These are phyloP conservation scores for Naganishia onofrii DNA, from an alignment of 768 basidiomycete genomes.

Conservation along the genomic window DNA sequence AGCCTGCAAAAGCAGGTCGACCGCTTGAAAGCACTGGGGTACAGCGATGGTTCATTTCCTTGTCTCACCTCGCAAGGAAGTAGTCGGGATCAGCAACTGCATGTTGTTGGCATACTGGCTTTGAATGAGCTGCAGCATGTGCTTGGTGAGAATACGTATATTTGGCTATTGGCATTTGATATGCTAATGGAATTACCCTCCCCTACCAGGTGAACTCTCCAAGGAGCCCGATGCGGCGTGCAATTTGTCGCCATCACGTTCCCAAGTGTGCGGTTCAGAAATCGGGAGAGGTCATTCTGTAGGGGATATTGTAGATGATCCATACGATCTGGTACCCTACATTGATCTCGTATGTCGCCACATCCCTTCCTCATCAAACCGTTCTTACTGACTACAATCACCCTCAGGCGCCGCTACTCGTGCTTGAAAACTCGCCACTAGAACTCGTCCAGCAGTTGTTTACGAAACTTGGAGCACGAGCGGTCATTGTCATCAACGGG, in stretches of 20 bases:
- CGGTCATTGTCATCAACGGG: slow-evolving; percentile 76
- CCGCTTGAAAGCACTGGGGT: slow-evolving; percentile 60
- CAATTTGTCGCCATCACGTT: slow-evolving; percentile 57
- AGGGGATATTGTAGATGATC: slow-evolving; percentile 35
- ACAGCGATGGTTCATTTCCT: slow-evolving; percentile 31
- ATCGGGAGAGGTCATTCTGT: slow-evolving; percentile 33
- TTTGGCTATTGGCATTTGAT: background rate
- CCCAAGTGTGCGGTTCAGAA: slow-evolving; percentile 34
- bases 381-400: background rate
- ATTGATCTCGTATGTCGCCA: slow-evolving; percentile 71
- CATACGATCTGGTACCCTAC: slow-evolving; percentile 73
- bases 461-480: slow-evolving; percentile 86
- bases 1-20: slow-evolving; percentile 69
- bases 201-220: slow-evolving; percentile 55
- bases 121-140: slow-evolving; percentile 92
- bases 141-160: slow-evolving; percentile 60
- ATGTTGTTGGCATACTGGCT: slow-evolving; percentile 86
- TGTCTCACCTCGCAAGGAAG: slow-evolving; percentile 21
- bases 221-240: slow-evolving; percentile 68
- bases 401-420: slow-evolving; percentile 76
- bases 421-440: slow-evolving; percentile 78
- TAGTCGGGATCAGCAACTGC: slow-evolving; percentile 51
- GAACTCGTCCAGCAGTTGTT: slow-evolving; percentile 92
- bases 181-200: background rate
- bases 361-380: background rate